phyloP scores from a whole-genome alignment of 257 asterid genomes.

The Nicotiana otophora region DNA sequence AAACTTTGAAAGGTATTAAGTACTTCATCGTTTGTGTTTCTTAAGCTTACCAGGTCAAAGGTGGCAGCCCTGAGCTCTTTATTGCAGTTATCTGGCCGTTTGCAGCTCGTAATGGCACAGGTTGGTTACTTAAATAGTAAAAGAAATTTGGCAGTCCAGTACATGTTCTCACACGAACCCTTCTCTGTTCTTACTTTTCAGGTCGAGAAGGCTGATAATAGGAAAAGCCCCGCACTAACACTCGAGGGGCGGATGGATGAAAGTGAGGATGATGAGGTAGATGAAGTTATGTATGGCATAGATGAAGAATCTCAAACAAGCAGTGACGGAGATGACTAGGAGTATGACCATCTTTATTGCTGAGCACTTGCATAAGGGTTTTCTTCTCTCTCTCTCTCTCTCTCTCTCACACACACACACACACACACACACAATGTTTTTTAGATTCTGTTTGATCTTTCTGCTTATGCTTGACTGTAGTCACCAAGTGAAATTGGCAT shows the following conservation, averaged over 20 bases:
- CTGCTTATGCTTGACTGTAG: not conserved
- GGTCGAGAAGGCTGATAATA: slow-evolving; percentile 52
- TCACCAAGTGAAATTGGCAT: not conserved
- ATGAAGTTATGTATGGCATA: slow-evolving; percentile 61
- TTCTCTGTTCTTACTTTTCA: slow-evolving; percentile 15
- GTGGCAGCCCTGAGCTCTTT: slow-evolving; percentile 44
- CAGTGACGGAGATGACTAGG: slow-evolving; percentile 57
- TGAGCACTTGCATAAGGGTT: not conserved
- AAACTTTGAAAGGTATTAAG: not conserved
- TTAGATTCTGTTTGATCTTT: not conserved
- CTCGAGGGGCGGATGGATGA: slow-evolving; percentile 38
- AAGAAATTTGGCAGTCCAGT: not conserved
- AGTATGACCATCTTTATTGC: not conserved
- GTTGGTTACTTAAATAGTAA: slow-evolving; percentile 25
- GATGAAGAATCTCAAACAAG: slow-evolving; percentile 63
- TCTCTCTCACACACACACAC: not conserved
- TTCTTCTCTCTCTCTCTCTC: no score
- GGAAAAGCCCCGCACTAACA: slow-evolving; percentile 19
- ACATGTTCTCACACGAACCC: not conserved
- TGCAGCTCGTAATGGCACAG: slow-evolving; percentile 90
- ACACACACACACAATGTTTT: not conserved
- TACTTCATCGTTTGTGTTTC: slow-evolving; percentile 1
- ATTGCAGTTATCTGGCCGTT: slow-evolving; percentile 79
- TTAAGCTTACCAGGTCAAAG: slow-evolving; percentile 63
- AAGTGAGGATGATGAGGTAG: slow-evolving; percentile 75